A percentile compares a stretch with the other conserved stretches of the same genome.
These are phyloP conservation scores for Fusarium annulatum DNA, from an alignment of 2,329 filamentous ascomycete genomes.

Conservation along the genomic window DNA sequence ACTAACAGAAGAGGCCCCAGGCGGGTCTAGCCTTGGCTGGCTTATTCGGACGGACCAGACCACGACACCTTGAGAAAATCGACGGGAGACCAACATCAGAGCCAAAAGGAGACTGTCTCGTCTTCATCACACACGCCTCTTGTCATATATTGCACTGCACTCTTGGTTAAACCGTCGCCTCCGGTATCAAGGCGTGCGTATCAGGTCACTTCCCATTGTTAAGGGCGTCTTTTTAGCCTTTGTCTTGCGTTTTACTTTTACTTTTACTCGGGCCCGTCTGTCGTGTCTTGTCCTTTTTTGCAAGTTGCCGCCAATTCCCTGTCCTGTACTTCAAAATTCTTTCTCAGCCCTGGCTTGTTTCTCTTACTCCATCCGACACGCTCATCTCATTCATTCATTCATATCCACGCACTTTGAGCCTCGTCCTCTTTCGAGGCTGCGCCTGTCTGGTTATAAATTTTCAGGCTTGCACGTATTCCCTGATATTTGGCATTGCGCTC, in stretches of 20 bases:
- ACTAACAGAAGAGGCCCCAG: conserved; percentile 36
- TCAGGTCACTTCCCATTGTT: conserved; percentile 8
- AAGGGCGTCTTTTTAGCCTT: conserved; percentile 9
- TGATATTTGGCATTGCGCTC: conserved; percentile 29
- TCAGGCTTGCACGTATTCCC: conserved; percentile 20
- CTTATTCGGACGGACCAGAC: conserved; percentile 51
- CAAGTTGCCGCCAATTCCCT: conserved; percentile 42
- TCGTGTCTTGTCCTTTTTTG: conserved; percentile 28
- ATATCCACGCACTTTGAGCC: conserved; percentile 38
- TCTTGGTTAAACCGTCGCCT: conserved; percentile 11
- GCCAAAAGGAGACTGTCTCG: conserved; percentile 48
- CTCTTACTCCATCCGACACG: conserved; percentile 48
- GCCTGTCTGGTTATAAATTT: conserved; percentile 13
- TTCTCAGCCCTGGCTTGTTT: conserved; percentile 45
- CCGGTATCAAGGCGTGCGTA: not conserved
- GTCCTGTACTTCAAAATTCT: conserved; percentile 48
- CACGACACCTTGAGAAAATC: conserved; percentile 55
- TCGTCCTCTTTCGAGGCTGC: conserved; percentile 27
- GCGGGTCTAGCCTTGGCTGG: conserved; percentile 42
- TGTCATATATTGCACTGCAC: conserved; percentile 32
- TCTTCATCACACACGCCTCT: conserved; percentile 40
- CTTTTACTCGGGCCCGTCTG: conserved; percentile 1
- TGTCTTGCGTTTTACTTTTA: conserved; percentile 26
- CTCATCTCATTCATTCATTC: conserved; percentile 37
- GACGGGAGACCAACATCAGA: conserved; percentile 48